phyloP scores from a whole-genome alignment of 306 rosid genomes.

The Fragaria vesca region DNA sequence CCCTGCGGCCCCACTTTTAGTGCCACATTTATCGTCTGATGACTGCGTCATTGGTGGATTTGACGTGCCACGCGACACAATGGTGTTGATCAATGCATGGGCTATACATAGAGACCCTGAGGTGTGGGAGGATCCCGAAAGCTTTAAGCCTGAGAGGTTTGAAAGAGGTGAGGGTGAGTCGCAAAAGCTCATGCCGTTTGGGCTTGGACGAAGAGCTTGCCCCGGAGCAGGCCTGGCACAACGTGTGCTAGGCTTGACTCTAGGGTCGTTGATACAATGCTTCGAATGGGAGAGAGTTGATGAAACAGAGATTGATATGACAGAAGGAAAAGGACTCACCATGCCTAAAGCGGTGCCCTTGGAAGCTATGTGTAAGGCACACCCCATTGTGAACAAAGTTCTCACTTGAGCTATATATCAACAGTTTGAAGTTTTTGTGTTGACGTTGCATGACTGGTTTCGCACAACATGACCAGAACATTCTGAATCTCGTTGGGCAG shows the following conservation, averaged over 20 bases:
- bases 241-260: conserved; percentile 34
- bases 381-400: conserved; percentile 8
- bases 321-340: conserved; percentile 30
- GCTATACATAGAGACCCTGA: conserved; percentile 39
- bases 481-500: not conserved
- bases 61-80: conserved; percentile 31
- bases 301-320: conserved; percentile 31
- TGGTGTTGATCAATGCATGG: conserved; percentile 37
- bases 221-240: conserved; percentile 36
- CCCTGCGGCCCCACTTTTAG: conserved; percentile 33
- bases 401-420: not conserved
- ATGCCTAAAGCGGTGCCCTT: conserved; percentile 38
- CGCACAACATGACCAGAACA: not conserved
- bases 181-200: conserved; percentile 29
- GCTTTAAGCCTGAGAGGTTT: conserved; percentile 34
- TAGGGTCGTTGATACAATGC: conserved; percentile 39
- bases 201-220: conserved; percentile 37
- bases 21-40: conserved; percentile 29
- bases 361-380: conserved; percentile 37
- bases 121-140: conserved; percentile 28
- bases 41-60: conserved; percentile 21
- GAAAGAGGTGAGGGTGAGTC: not conserved
- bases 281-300: conserved; percentile 40
- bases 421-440: not conserved
- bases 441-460: not conserved